Conservation (phyloP, 208 protist species). For the Leishmania aethiopica region DNA sequence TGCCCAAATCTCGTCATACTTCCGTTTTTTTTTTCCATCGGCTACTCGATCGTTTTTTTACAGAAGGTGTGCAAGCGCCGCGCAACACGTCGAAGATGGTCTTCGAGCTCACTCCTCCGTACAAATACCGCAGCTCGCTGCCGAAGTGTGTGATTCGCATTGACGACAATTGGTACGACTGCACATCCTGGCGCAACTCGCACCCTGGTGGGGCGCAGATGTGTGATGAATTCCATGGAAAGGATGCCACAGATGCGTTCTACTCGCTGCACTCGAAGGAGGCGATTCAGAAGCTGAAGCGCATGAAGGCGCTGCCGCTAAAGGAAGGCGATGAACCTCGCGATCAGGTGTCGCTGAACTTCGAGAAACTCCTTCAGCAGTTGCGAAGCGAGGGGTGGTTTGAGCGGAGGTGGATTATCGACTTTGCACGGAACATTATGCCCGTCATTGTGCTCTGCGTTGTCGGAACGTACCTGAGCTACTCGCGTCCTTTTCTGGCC, state of each 20-base stretch:
- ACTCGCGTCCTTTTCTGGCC: constrained; percentile 54
- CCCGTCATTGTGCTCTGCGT: constrained; percentile 58
- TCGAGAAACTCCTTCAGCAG: constrained; percentile 63
- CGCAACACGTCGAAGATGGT: constrained; percentile 30
- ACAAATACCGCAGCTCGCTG: constrained; percentile 61
- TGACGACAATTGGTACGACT: constrained; percentile 83
- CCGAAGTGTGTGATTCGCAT: constrained; percentile 83
- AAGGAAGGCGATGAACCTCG: constrained; percentile 61
- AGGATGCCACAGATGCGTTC: constrained; percentile 79
- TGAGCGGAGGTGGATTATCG: constrained; percentile 68
- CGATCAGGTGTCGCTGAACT: constrained; percentile 58
- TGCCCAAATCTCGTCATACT: neutral
- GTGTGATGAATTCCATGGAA: constrained; percentile 77
- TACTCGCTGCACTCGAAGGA: constrained; percentile 83
- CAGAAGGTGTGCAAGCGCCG: neutral
- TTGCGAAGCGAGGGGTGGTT: constrained; percentile 69
- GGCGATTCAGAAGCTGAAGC: constrained; percentile 75
- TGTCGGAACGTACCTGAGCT: constrained; percentile 59
- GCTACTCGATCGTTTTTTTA: neutral
- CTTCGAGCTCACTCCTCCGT: constrained; percentile 56
- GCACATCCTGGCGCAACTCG: constrained; percentile 70
- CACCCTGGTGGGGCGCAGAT: constrained; percentile 77
- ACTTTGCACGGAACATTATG: constrained; percentile 72
- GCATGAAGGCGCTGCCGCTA: constrained; percentile 73
- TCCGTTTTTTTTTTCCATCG: neutral